Conservation (phyloP, 23 red algal genomes). For the Gracilaria caudata region DNA sequence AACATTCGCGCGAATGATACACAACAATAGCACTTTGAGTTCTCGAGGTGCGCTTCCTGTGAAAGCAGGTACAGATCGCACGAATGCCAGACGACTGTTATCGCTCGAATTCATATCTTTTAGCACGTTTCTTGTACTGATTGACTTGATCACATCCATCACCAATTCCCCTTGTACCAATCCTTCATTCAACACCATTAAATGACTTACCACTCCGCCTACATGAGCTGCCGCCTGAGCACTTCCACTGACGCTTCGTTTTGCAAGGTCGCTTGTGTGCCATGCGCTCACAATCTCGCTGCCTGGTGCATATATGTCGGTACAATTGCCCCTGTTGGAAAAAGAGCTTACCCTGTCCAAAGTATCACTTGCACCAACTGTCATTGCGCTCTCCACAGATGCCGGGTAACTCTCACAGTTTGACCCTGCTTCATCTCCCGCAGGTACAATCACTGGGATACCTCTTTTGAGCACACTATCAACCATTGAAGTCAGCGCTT, state of each 20-base stretch:
- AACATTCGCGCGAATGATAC: slow-evolving; percentile 33
- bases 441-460: slow-evolving; percentile 42
- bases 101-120: slow-evolving; percentile 29
- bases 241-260: slow-evolving; percentile 42
- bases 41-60: slow-evolving; percentile 15
- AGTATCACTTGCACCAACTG: slow-evolving; percentile 47
- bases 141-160: slow-evolving; percentile 54
- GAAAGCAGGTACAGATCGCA: slow-evolving; percentile 47
- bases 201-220: slow-evolving; percentile 51
- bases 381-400: not conserved
- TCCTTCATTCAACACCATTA: slow-evolving; percentile 51
- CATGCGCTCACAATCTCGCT: slow-evolving; percentile 41
- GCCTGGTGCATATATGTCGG: slow-evolving; percentile 68
- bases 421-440: slow-evolving; percentile 42
- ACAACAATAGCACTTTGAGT: slow-evolving; percentile 25
- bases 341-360: slow-evolving; percentile 38
- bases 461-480: slow-evolving; percentile 18
- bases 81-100: slow-evolving; percentile 31
- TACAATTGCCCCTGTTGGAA: slow-evolving; percentile 64
- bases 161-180: slow-evolving; percentile 13
- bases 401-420: slow-evolving; percentile 37
- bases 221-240: slow-evolving; percentile 67
- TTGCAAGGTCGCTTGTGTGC: slow-evolving; percentile 46
- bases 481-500: slow-evolving; percentile 33
- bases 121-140: slow-evolving; percentile 53